Evolutionary conservation across 2,329 filamentous ascomycete genomes (phyloP), one percentile per base, ranked within the genome.

Genomic region (Nemania serpens): DNA sequence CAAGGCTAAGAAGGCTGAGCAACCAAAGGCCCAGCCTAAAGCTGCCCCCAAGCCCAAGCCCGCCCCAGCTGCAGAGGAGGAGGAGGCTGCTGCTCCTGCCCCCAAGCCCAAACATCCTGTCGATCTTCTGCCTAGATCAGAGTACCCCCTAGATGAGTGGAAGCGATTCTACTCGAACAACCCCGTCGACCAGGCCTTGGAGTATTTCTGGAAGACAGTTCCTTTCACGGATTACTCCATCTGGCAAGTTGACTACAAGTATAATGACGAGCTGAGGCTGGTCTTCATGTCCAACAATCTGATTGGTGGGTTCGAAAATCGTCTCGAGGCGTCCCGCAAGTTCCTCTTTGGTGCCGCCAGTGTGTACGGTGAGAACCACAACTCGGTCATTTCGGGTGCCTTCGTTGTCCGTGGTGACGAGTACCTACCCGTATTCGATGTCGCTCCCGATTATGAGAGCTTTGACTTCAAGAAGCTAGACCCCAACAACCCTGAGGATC

Each of bases 211-310:
- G 94, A 88, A 97, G 83, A 92, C 96, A 79, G 87, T 88, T 81
- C 94, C 95, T 76, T 89, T 95, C 71, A 89, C 93, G 68, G 95
- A 99, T 81, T 99, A 95, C 87, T 96, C 93, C 58, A 81, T 99
- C 78, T 99, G 93, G 92, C 88, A 87, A 78, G 82, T 93, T 72
- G 89, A 93, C 81, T 99, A 97, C 89, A 97, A 97, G 89, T 99
- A 99, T 87, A 96, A 97, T 81, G 88, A 97, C 64, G 95, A 99
- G 88, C 87, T 99, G 70, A 97, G 92, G 75, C 83, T 95, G 80
- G 91, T 90, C 75, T 99, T 99, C 91, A 99, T 99, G 95, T 94
- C 92, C 72, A 91, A 90, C 86, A 99, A 99, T 88, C 84, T 98
- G 79, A 94, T 99, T 77, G 93, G 91, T 81, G 95, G 95, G 78